Base-by-base conservation (phyloP, 2,329 filamentous ascomycete species). In the Metarhizium sp. region DNA sequence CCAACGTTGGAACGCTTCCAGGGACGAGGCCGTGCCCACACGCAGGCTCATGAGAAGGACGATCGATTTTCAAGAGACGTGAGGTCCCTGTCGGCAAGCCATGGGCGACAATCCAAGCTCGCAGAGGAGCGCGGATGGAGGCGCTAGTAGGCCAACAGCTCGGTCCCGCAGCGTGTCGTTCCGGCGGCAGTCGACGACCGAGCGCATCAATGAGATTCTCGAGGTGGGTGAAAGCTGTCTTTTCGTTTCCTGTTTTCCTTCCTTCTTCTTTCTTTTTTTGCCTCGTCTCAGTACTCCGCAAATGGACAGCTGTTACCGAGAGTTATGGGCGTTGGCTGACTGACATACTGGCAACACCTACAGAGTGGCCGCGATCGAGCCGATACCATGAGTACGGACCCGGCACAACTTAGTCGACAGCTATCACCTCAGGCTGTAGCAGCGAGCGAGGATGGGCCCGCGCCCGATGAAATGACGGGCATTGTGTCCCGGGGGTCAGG, bases 131-230 rank as follows among this genome's bases (percentile, higher is more conserved):
- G 11, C 16, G 4, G 36, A 32, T 16, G 36, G 25, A 30, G 30
- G 18, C 25, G 38, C 16, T 18, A 36, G 16, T 18, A 14, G 42
- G 14, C 32, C 32, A 30, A 10, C 20, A 10, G 25, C 29, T 50
- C 52, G 10, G 30, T 53, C 51, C 29, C n/a, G 40, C 20, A 54
- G 51, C 54, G 55, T 59, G 52, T 60, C 56, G 57, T 57, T 14
- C 55, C 60, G 63, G 36, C 61, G 65, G 34, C 66, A 64, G 40
- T 71, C 72, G 30, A 69, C 66, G 8, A 69, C 66, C 57, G 72
- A 72, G 55, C 74, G 74, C 53, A 69, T 78, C 59, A 69, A 71
- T 58, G 71, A 71, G 56, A 77, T 78, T 54, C 69, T 78, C 55
- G 71, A 78, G 71, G 75, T 78, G 64, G 62, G 73, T 54, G 10